Evolutionary conservation across 129 eudicot species (phyloP), one percentile per base, ranked within the genome.

Genomic region (Flaveria brownii): DNA sequence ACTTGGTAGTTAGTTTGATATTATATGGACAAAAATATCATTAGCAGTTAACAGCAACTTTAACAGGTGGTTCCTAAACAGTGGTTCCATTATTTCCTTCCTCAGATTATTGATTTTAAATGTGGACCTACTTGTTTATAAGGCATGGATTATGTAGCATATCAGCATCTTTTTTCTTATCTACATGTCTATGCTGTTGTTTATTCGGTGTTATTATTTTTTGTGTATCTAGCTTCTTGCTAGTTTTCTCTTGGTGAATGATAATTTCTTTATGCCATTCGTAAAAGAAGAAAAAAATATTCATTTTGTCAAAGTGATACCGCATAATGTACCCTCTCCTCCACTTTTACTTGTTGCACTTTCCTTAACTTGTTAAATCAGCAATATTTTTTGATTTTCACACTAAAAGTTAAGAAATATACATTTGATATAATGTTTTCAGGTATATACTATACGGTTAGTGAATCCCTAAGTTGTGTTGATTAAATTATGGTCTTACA

Each of bases 1-100:
- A 80, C 43, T 73, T 62, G 47, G 79, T 80, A 54, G 70, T 74
- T 80, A 54, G 74, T 43, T 72, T 45, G 68, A 66, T 73, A 42
- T 55, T 68, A 55, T 73, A 14, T 66, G 28, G 71, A n/a, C 71
- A 73, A 80, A 30, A 17, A 80, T 52, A 60, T 79, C 83, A 74
- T 30, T 74, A 80, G 10, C 51, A 66, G 63, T 30, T 50, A 45
- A 71, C 74, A 26, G 59, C 45, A 64, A 79, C 66, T 77, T 36
- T 72, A 28, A 3, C 56, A 59, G 69, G 56, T 77, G 57, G 76
- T 60, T 46, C 76, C 49, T 69, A 46, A 41, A 69, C 39, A 30
- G 36, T 67, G 56, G 64, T 69, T 83, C 47, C 73, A 68, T 76
- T 9, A 42, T 60, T 47, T 60, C 36, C 17, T 72, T 52, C 46